phyloP scores from a whole-genome alignment of 192 early-diverging fungal genomes.

The Backusella westeae region DNA sequence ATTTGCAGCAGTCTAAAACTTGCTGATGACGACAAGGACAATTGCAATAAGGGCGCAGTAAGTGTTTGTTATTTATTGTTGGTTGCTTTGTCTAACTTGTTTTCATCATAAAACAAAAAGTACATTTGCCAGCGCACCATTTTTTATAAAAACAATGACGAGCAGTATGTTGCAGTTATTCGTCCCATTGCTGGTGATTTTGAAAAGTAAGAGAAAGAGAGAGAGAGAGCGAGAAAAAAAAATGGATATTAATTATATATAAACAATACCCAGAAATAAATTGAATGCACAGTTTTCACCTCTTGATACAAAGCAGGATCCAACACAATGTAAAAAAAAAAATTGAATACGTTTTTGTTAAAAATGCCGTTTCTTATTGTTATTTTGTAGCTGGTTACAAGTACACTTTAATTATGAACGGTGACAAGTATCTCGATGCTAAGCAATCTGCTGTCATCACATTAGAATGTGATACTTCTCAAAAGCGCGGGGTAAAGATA shows the following conservation, averaged over 20 bases:
- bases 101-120: not conserved
- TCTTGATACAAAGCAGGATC: conserved; percentile 17
- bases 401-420: conserved; percentile 18
- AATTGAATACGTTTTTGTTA: not conserved
- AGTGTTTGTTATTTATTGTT: not conserved
- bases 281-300: conserved; percentile 4
- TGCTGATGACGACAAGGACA: conserved; percentile 8
- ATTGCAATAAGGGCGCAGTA: conserved; percentile 25
- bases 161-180: not conserved
- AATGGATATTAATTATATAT: not conserved
- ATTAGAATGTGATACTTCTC: conserved; percentile 27
- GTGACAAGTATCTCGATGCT: conserved; percentile 14
- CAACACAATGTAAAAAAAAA: conserved; percentile 22
- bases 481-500: conserved; percentile 4
- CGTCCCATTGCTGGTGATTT: conserved; percentile 3
- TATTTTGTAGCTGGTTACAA: conserved; percentile 19
- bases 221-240: not conserved
- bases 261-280: not conserved
- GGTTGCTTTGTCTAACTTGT: not conserved
- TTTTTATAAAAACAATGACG: not conserved
- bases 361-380: not conserved
- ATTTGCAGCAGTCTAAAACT: conserved; percentile 20
- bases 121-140: not conserved
- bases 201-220: not conserved
- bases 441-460: conserved; percentile 28